These are phyloP conservation scores for Irpex sp. DNA, from an alignment of 1,284 basidiomycete genomes.

Conservation along the genomic window DNA sequence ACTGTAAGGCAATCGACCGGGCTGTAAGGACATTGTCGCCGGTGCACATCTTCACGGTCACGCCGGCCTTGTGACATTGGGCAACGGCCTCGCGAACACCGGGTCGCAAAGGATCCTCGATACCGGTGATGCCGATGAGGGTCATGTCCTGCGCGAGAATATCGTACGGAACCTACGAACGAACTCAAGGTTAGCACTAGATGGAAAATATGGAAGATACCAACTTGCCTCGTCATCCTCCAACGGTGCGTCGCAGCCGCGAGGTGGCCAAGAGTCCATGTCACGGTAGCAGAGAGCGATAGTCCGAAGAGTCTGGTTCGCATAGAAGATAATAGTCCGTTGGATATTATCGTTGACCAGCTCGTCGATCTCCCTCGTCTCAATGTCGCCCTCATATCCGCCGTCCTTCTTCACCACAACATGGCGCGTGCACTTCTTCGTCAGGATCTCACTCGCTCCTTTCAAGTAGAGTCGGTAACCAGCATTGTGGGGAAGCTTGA, in stretches of 20 bases:
- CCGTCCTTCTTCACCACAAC: slow-evolving; percentile 59
- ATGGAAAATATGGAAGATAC: neutral
- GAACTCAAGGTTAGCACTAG: neutral
- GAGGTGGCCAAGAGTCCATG: slow-evolving; percentile 84
- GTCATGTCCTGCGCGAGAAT: slow-evolving; percentile 73
- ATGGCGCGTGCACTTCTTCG: slow-evolving; percentile 69
- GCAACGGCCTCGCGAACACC: slow-evolving; percentile 88
- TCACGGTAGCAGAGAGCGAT: slow-evolving; percentile 93
- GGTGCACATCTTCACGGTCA: slow-evolving; percentile 98
- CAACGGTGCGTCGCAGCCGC: slow-evolving; percentile 36
- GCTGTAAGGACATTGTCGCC: slow-evolving; percentile 96
- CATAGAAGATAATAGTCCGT: slow-evolving; percentile 94
- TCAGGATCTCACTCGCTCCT: slow-evolving; percentile 92
- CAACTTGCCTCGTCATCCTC: slow-evolving; percentile 47
- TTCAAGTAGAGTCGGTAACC: slow-evolving; percentile 83
- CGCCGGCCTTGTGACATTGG: slow-evolving; percentile 85
- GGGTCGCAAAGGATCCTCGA: slow-evolving; percentile 92
- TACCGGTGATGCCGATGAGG: slow-evolving; percentile 86
- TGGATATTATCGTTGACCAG: slow-evolving; percentile 76
- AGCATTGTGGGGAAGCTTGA: slow-evolving; percentile 45
- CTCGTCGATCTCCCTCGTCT: slow-evolving; percentile 59
- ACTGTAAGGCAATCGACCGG: slow-evolving; percentile 91
- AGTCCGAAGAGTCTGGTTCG: slow-evolving; percentile 91
- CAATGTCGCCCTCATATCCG: slow-evolving; percentile 37
- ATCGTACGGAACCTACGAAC: slow-evolving; percentile 62